Percentiles rank a stretch among this genome's conserved stretches.
phyloP scores from a whole-genome alignment of 768 basidiomycete genomes.

The Rickenella mellea region DNA sequence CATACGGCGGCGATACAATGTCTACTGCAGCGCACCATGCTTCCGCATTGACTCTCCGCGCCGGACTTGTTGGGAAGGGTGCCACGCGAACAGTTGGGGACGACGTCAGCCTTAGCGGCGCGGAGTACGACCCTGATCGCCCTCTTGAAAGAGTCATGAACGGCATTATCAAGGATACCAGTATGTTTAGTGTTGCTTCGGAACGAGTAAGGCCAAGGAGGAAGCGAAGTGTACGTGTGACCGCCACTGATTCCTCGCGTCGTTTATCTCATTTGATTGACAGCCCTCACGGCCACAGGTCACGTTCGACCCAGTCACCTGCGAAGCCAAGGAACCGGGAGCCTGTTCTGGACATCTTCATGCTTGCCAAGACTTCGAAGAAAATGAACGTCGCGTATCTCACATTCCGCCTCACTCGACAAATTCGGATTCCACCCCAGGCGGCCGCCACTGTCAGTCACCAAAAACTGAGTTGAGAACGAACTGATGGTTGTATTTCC shows the following conservation, averaged over 20 bases:
- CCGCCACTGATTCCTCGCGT: slow-evolving; percentile 1
- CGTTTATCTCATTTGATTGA: slow-evolving; percentile 2
- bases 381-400: too few relatives aligned
- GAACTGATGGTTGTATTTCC: too few relatives aligned
- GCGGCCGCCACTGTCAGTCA: too few relatives aligned
- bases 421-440: too few relatives aligned
- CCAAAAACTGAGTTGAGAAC: too few relatives aligned
- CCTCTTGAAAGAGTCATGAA: slow-evolving; percentile 66
- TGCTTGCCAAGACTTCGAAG: too few relatives aligned
- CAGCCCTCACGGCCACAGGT: slow-evolving; percentile 15
- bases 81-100: slow-evolving; percentile 34
- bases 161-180: slow-evolving; percentile 45
- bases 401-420: too few relatives aligned
- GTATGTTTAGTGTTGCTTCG: slow-evolving; percentile 44
- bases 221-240: slow-evolving; percentile 33
- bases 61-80: slow-evolving; percentile 59
- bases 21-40: slow-evolving; percentile 89
- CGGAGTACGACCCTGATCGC: slow-evolving; percentile 81
- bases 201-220: slow-evolving; percentile 44
- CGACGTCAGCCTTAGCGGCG: slow-evolving; percentile 51
- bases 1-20: slow-evolving; percentile 53
- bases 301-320: slow-evolving; percentile 40
- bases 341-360: too few relatives aligned
- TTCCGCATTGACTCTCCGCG: slow-evolving; percentile 76
- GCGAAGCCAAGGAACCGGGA: too few relatives aligned